These are phyloP conservation scores for Neofusicoccum sp. DNA, from an alignment of 2,329 filamentous ascomycete genomes.

Conservation along the genomic window DNA sequence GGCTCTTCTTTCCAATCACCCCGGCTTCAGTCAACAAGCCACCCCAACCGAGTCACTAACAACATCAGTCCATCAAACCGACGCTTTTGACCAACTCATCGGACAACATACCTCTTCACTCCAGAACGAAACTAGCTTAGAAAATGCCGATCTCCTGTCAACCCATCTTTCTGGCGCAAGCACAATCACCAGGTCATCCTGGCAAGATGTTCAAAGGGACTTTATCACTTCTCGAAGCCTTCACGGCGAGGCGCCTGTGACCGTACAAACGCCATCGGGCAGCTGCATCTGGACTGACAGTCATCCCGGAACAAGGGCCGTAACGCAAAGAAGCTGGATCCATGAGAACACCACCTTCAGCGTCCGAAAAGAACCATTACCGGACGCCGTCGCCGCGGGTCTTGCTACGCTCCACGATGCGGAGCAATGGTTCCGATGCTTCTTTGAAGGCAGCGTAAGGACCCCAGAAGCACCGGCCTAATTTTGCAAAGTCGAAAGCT, in stretches of 20 bases:
- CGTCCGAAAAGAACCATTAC: neutral
- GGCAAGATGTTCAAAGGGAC: neutral
- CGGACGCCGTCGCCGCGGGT: slow-evolving; percentile 31
- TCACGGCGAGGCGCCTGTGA: neutral
- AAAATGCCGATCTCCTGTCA: neutral
- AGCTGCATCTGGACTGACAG: neutral
- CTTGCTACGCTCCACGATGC: slow-evolving; percentile 33
- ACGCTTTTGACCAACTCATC: neutral
- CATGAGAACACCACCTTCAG: neutral
- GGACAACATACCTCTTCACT: neutral
- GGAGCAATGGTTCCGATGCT: slow-evolving; percentile 30
- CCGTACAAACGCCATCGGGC: neutral
- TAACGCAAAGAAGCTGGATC: neutral
- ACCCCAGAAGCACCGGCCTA: too few relatives aligned
- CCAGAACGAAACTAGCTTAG: neutral
- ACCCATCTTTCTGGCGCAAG: neutral
- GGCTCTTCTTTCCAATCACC: neutral
- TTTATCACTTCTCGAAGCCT: neutral
- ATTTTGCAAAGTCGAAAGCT: too few relatives aligned
- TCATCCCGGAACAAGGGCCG: neutral
- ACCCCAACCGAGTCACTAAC: neutral
- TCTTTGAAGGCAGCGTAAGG: slow-evolving; percentile 36
- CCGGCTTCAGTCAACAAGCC: neutral
- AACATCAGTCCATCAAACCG: neutral
- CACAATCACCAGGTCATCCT: neutral